These are phyloP conservation scores for Suillus lakei DNA, from an alignment of 768 basidiomycete species.

Conservation along the genomic window DNA sequence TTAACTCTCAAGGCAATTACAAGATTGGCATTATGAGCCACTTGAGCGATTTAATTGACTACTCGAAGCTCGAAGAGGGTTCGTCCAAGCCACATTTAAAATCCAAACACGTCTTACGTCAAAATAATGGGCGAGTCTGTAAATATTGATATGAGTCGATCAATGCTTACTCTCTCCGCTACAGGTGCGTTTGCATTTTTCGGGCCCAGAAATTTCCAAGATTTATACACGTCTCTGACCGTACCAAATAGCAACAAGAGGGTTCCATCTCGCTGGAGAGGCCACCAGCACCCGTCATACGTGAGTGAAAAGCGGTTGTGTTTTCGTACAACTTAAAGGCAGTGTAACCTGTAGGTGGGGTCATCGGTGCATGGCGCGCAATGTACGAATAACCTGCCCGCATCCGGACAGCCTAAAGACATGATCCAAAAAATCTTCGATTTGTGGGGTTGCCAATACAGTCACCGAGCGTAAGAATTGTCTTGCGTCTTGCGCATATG, in stretches of 20 bases:
- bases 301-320: constrained; percentile 12
- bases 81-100: background rate
- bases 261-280: constrained; percentile 43
- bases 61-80: constrained; percentile 23
- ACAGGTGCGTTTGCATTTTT: constrained; percentile 46
- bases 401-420: constrained; percentile 13
- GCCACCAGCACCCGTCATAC: constrained; percentile 42
- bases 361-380: constrained; percentile 41
- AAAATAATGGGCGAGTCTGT: constrained; percentile 34
- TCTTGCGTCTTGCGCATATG: too few relatives aligned
- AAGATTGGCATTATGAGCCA: constrained; percentile 30
- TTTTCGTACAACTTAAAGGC: background rate
- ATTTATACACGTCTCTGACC: constrained; percentile 36
- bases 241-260: constrained; percentile 33
- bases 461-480: too few relatives aligned
- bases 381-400: constrained; percentile 32
- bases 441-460: too few relatives aligned
- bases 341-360: constrained; percentile 35
- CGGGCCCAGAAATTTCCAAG: constrained; percentile 41
- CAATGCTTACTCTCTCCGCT: background rate
- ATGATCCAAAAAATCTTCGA: constrained; percentile 23
- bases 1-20: background rate
- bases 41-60: constrained; percentile 28
- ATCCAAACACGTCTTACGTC: background rate
- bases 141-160: background rate